Conservation (phyloP, 192 early-diverging fungal genomes). For the Coemansia sp. region DNA sequence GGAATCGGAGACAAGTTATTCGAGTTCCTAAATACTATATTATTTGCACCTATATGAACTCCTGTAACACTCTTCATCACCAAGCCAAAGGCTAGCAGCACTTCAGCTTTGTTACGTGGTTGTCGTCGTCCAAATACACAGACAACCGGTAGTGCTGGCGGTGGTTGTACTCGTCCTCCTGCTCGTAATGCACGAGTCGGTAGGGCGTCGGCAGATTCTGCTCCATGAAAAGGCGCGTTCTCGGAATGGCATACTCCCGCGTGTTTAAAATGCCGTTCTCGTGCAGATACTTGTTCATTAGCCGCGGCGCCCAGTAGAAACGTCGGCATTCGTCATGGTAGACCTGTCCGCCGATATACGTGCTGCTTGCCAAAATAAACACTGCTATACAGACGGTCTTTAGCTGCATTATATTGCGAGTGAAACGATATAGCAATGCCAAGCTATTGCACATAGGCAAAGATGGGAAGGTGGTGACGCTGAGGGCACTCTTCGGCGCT, state of each 20-base stretch:
- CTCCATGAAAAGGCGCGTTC: conserved; percentile 30
- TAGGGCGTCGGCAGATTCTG: conserved; percentile 51
- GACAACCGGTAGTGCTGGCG: conserved; percentile 51
- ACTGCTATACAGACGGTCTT: not conserved
- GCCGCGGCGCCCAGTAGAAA: conserved; percentile 54
- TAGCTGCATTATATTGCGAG: not conserved
- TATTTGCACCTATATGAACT: too few relatives aligned
- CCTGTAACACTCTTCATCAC: too few relatives aligned
- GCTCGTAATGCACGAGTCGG: conserved; percentile 34
- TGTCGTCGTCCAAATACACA: conserved; percentile 47
- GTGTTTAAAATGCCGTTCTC: conserved; percentile 48
- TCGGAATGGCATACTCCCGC: conserved; percentile 37
- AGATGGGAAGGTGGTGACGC: not conserved
- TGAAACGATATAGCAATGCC: not conserved
- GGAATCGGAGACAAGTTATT: too few relatives aligned
- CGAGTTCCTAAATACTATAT: too few relatives aligned
- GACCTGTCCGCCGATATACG: conserved; percentile 26
- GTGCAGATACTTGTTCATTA: conserved; percentile 56
- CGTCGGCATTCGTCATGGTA: conserved; percentile 49
- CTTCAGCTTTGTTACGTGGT: conserved; percentile 55
- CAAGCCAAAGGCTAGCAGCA: conserved; percentile 25
- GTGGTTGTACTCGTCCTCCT: conserved; percentile 51
- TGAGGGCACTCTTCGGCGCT: not conserved
- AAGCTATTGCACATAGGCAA: not conserved
- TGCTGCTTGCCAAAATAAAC: not conserved